These are phyloP conservation scores for Saturnispora hagleri DNA, from an alignment of 805 yeast genomes.

Conservation along the genomic window DNA sequence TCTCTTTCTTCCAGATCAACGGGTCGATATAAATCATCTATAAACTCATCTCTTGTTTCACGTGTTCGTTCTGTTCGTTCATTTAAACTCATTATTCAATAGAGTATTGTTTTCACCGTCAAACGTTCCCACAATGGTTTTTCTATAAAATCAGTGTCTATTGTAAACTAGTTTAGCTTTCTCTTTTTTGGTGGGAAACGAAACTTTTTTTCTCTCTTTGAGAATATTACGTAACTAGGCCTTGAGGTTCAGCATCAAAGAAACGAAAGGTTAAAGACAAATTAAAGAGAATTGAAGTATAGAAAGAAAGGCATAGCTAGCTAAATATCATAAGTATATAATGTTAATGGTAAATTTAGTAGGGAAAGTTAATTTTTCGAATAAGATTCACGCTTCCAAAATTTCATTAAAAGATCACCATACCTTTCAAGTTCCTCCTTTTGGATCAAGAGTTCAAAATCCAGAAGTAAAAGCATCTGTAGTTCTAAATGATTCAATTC, in stretches of 20 bases:
- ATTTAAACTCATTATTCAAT: background rate
- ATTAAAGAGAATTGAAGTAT: background rate
- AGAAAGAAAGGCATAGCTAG: background rate
- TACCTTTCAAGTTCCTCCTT: conserved; percentile 86
- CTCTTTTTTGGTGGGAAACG: background rate
- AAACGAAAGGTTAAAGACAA: background rate
- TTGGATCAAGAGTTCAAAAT: conserved; percentile 78
- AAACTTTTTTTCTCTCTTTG: background rate
- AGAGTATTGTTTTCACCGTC: background rate
- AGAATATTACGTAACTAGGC: background rate
- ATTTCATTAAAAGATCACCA: conserved; percentile 75
- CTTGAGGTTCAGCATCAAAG: background rate
- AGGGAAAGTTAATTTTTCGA: background rate
- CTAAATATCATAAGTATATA: background rate
- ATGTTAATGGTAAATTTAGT: background rate
- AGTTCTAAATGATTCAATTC: conserved; percentile 89
- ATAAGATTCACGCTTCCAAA: conserved; percentile 65
- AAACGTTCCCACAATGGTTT: background rate
- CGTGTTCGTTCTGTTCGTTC: background rate
- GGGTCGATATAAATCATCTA: conserved; percentile 1
- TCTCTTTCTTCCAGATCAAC: conserved; percentile 12
- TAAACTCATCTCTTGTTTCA: background rate
- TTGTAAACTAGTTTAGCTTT: background rate
- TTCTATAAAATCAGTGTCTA: background rate
- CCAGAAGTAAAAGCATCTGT: conserved; percentile 75